phyloP scores from a whole-genome alignment of 129 eudicot genomes.

The Saussurea involucrata region DNA sequence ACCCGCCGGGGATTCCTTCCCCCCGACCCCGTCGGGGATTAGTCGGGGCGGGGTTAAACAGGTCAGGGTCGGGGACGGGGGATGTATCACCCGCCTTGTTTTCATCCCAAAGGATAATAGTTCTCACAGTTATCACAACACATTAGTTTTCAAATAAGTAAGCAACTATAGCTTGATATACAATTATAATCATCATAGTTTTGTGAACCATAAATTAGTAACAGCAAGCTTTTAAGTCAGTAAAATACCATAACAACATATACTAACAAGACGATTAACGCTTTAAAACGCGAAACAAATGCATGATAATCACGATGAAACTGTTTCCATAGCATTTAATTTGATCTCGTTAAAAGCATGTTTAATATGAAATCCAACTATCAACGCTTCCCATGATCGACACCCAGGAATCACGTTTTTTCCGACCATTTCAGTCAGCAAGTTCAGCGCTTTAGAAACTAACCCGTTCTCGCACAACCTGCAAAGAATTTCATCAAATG shows the following conservation, averaged over 20 bases:
- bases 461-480: slow-evolving; percentile 33
- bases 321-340: not conserved
- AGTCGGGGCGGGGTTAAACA: no score
- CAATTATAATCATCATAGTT: not conserved
- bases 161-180: not conserved
- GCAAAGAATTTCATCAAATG: slow-evolving; percentile 34
- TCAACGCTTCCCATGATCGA: slow-evolving; percentile 47
- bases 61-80: no score
- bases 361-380: slow-evolving; percentile 22
- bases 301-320: no score
- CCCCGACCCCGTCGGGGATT: no score
- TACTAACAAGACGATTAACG: no score
- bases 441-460: slow-evolving; percentile 25
- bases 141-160: no score
- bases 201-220: not conserved
- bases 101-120: no score
- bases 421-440: slow-evolving; percentile 27
- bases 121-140: no score
- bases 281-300: no score
- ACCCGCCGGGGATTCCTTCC: no score
- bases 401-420: slow-evolving; percentile 34
- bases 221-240: not conserved
- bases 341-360: slow-evolving; percentile 2
- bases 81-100: no score
- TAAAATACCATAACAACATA: no score